Evolutionary conservation across 148 eudicot species (phyloP), one percentile per base, ranked within the genome.

Genomic region (Dianthus caryophyllus): DNA sequence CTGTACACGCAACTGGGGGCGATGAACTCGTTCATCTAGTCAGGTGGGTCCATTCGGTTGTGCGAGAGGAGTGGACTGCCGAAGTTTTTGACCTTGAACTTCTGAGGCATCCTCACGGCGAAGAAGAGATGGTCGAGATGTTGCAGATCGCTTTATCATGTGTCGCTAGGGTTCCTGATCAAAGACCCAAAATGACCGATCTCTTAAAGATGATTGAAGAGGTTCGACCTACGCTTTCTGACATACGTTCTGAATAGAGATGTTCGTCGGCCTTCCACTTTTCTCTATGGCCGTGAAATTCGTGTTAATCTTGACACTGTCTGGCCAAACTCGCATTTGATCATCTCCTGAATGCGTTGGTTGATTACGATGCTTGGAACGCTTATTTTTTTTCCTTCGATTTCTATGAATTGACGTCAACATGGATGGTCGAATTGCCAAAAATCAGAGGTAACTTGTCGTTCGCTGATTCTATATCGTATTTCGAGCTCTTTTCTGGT

Each of bases 41-140:
- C 1, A 79, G 90, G 64, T 90, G 94, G 94, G 94, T 87, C 52
- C 94, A 87, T 58, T 90, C 94, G 0, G 88, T 90, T 6, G 94
- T 87, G 6, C 44, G 64, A 36, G 64, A 60, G 46, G 64, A 60
- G 26, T 60, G 64, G 64, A 60, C 64, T 17, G 88, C 87, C 0
- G 94, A 90, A 67, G 96, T 90, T n/a, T 90, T 90, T 43, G 96
- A 90, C 43, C 67, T 87, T 4, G 96, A 90, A 73, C 80, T 90
- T 21, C 59, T 90, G 79, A 87, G 83, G 81, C 81, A 72, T 66
- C 81, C 88, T 10, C 83, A 87, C 29, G 84, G 85, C 18, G 96
- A 90, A 73, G 96, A 90, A 68, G 94, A 90, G 73, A 78, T 87
- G 85, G 94, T 90, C 33, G 94, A 87, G 82, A 73, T 90, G 90